Evolutionary conservation across 768 basidiomycete species (phyloP).

Genomic region (Xerocomellus intermedius): DNA sequence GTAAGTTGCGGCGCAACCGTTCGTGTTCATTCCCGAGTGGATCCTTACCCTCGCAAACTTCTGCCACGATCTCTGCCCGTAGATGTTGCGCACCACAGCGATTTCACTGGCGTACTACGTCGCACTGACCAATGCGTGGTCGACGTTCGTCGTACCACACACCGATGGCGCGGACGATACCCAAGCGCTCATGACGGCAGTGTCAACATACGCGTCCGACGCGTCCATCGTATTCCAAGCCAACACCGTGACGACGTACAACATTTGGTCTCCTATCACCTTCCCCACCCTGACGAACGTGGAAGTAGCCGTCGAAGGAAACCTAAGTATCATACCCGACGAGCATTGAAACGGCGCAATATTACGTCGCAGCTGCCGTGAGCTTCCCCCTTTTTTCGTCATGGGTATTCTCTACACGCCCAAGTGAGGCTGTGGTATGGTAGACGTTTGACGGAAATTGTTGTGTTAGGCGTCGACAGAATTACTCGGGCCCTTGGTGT

Average conservation of each 20-base stretch:
- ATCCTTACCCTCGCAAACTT: not conserved
- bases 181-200: slow-evolving; percentile 43
- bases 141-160: slow-evolving; percentile 53
- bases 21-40: not conserved
- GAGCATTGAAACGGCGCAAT: slow-evolving; percentile 51
- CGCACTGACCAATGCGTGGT: slow-evolving; percentile 41
- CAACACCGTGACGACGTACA: slow-evolving; percentile 58
- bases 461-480: slow-evolving; percentile 22
- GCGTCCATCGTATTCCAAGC: slow-evolving; percentile 57
- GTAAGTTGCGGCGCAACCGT: not conserved
- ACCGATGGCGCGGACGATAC: slow-evolving; percentile 48
- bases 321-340: slow-evolving; percentile 54
- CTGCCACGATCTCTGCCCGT: not conserved
- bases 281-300: slow-evolving; percentile 57
- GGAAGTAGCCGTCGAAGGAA: slow-evolving; percentile 56
- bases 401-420: not conserved
- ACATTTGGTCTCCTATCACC: slow-evolving; percentile 57
- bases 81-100: not conserved
- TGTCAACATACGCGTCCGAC: slow-evolving; percentile 39
- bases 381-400: slow-evolving; percentile 9
- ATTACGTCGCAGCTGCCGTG: slow-evolving; percentile 45
- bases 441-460: too few relatives aligned
- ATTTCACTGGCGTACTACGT: not conserved
- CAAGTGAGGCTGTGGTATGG: too few relatives aligned
- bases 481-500: slow-evolving; percentile 36